phyloP scores from a whole-genome alignment of 73 alveolate genomes.

The Effrenium voratum region DNA sequence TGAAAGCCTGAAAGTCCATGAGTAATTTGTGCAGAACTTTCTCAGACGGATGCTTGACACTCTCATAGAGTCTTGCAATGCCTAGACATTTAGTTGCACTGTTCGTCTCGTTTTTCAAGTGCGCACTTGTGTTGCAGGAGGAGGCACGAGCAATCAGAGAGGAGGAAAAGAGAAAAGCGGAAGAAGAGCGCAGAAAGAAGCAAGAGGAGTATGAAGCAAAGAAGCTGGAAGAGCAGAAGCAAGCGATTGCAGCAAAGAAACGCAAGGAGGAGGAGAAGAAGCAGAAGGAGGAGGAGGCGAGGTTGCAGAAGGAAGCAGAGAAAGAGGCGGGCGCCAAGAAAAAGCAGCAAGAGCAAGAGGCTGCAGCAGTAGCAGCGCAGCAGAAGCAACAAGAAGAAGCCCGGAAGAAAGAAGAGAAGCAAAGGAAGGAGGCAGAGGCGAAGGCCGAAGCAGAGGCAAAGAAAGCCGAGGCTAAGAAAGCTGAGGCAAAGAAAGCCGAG shows the following conservation, averaged over 20 bases:
- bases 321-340: conserved; percentile 6
- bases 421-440: conserved; percentile 28
- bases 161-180: background rate
- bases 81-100: no score
- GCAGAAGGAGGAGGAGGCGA: no score
- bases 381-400: conserved; percentile 1
- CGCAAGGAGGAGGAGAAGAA: no score
- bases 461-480: conserved; percentile 39
- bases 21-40: no score
- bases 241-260: no score
- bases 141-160: background rate
- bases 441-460: conserved; percentile 37
- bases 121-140: conserved; percentile 23
- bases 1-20: no score
- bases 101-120: no score
- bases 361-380: background rate
- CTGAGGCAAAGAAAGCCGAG: conserved; percentile 35
- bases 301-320: conserved; percentile 49
- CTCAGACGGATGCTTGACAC: no score
- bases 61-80: no score
- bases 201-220: conserved; percentile 67
- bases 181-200: conserved; percentile 56
- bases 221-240: no score
- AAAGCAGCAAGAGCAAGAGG: conserved; percentile 14
- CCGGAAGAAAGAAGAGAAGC: conserved; percentile 8